Percentiles rank a stretch among this genome's conserved stretches.
These are phyloP conservation scores for Alternaria rosae DNA, from an alignment of 2,329 filamentous ascomycete species.

Conservation along the genomic window DNA sequence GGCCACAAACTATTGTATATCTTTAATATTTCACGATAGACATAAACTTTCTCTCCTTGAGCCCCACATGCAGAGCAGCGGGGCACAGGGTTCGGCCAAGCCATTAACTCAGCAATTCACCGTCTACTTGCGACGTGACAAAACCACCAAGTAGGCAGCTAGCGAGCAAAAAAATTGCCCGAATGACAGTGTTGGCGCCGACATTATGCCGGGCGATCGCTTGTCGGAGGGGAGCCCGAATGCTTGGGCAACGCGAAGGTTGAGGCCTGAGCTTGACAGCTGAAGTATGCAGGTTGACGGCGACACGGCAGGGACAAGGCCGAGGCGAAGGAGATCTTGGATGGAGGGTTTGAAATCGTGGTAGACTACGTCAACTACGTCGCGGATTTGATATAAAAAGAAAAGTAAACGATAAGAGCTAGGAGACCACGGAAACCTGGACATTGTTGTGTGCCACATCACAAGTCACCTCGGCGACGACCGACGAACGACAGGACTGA, in stretches of 20 bases:
- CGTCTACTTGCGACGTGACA: background rate
- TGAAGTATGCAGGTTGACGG: background rate
- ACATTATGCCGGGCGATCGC: constrained; percentile 7
- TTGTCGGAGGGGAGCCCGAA: constrained; percentile 7
- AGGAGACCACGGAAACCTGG: background rate
- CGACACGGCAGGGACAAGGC: background rate
- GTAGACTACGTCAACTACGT: background rate
- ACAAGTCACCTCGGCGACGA: constrained; percentile 5
- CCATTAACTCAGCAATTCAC: background rate
- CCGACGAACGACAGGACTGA: background rate
- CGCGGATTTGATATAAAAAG: background rate
- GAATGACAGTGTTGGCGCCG: background rate
- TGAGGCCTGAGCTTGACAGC: constrained; percentile 2
- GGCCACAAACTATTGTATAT: background rate
- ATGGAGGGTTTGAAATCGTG: background rate
- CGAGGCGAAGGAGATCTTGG: background rate
- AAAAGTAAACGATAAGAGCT: background rate
- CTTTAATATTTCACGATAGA: background rate
- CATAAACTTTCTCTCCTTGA: background rate
- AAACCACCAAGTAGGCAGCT: background rate
- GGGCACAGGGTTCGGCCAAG: background rate
- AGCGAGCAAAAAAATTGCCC: constrained; percentile 1
- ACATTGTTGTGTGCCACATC: background rate
- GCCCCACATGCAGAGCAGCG: background rate
- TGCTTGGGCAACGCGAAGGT: background rate